A percentile compares a stretch with the other conserved stretches of the same genome.
Conservation (phyloP, 345 rosid genomes). For the Schrenkiella parvula region DNA sequence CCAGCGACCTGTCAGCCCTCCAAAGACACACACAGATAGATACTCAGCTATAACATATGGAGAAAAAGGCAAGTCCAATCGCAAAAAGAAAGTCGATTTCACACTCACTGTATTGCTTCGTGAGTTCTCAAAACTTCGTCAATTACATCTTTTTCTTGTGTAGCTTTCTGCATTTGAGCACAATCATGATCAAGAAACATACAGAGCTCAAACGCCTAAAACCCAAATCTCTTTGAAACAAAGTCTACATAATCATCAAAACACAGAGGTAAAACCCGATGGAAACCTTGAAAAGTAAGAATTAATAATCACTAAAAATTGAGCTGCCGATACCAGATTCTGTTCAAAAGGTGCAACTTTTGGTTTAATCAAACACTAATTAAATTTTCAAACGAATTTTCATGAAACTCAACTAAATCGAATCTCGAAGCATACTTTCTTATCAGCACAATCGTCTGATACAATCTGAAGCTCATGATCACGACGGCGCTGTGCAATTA, state of each 20-base stretch:
- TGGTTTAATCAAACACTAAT: not conserved
- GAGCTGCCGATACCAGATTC: not conserved
- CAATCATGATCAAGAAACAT: not conserved
- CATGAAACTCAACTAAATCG: not conserved
- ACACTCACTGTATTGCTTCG: constrained; percentile 78
- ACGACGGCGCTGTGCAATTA: constrained; percentile 44
- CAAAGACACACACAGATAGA: not conserved
- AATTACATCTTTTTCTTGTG: constrained; percentile 50
- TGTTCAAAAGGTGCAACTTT: not conserved
- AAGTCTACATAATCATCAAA: not conserved
- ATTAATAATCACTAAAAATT: not conserved
- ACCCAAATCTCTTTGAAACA: constrained; percentile 5
- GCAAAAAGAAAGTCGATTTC: not conserved
- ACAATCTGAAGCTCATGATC: constrained; percentile 63
- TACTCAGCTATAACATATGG: not conserved
- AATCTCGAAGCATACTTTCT: constrained; percentile 44
- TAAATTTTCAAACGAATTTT: not conserved
- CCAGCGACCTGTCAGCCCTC: constrained; percentile 62
- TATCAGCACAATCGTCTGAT: constrained; percentile 48
- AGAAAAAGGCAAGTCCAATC: not conserved
- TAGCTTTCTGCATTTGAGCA: constrained; percentile 17
- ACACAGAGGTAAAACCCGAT: not conserved
- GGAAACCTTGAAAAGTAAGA: not conserved
- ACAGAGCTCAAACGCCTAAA: not conserved
- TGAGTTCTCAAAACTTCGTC: constrained; percentile 67